Percentiles rank a stretch among this genome's conserved stretches.
phyloP scores from a whole-genome alignment of 352 stramenopile species.

The Phytophthora hybrid region DNA sequence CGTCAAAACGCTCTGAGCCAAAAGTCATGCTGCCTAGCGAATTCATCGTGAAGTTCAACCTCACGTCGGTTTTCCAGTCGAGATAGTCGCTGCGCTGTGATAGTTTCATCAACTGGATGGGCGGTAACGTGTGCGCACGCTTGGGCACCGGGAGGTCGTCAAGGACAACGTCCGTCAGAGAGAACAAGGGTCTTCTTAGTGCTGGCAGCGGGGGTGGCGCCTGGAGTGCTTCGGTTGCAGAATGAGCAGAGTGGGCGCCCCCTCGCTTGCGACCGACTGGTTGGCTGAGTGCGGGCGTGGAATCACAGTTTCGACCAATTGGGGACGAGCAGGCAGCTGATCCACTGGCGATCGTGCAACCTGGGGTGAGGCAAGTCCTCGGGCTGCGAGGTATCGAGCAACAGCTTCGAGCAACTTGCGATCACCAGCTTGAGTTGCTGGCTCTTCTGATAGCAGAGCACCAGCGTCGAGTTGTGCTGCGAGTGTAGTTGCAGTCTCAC shows the following conservation, averaged over 20 bases:
- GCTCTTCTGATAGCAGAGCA: too few species aligned
- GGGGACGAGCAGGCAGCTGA: not conserved
- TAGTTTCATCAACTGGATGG: not conserved
- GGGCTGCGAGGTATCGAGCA: too few species aligned
- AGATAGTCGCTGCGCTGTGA: not conserved
- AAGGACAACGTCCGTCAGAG: not conserved
- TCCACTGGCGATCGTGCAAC: too few species aligned
- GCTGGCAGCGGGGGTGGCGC: too few species aligned
- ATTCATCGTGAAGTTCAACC: not conserved
- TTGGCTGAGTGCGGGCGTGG: not conserved
- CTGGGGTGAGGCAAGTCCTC: too few species aligned
- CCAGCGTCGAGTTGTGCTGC: too few species aligned
- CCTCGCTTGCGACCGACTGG: not conserved
- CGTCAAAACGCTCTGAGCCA: not conserved
- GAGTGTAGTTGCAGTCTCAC: too few species aligned
- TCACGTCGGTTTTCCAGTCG: slow-evolving; percentile 3
- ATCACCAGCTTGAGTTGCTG: too few species aligned
- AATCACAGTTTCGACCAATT: not conserved
- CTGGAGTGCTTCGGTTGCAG: not conserved
- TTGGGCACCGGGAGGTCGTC: not conserved
- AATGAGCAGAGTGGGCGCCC: not conserved
- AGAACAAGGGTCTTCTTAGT: not conserved
- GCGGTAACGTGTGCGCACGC: not conserved
- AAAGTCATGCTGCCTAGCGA: slow-evolving; percentile 1
- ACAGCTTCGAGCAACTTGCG: too few species aligned